phyloP scores from a whole-genome alignment of 306 rosid species.

The Astragalus glycyphyllos region DNA sequence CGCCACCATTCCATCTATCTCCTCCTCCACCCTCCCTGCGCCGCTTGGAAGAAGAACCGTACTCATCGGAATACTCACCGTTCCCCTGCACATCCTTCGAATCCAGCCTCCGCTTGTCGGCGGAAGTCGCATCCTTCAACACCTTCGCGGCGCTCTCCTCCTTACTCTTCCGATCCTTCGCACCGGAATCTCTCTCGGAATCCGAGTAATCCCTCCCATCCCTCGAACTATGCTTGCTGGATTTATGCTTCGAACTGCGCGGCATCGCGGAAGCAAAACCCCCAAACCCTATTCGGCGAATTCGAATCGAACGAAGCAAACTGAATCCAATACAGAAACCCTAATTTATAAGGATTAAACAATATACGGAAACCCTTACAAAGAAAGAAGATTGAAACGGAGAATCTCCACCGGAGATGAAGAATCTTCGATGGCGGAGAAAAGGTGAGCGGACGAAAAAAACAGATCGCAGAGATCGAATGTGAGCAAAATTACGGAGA shows the following conservation, averaged over 20 bases:
- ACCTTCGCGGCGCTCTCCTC: conserved; percentile 68
- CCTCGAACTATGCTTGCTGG: conserved; percentile 86
- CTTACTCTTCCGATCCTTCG: conserved; percentile 83
- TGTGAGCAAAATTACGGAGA: conserved; percentile 39
- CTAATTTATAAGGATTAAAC: conserved; percentile 44
- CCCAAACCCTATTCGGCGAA: conserved; percentile 52
- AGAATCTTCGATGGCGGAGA: not conserved
- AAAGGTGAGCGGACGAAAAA: not conserved
- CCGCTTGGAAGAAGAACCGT: conserved; percentile 78
- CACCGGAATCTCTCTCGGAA: conserved; percentile 77
- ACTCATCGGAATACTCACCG: conserved; percentile 72
- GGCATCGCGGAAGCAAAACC: conserved; percentile 68
- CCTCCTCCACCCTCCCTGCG: conserved; percentile 77
- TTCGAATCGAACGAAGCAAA: conserved; percentile 26
- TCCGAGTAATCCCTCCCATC: conserved; percentile 86
- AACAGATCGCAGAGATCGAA: conserved; percentile 56
- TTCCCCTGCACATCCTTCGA: conserved; percentile 77
- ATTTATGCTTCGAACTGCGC: conserved; percentile 95
- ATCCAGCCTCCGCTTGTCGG: conserved; percentile 85
- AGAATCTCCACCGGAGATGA: not conserved
- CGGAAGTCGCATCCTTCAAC: conserved; percentile 61
- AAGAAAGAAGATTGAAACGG: conserved; percentile 15
- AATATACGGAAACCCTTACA: conserved; percentile 53
- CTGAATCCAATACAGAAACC: conserved; percentile 50
- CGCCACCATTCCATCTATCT: conserved; percentile 96